These are phyloP conservation scores for Hyaloscypha variabilis DNA, from an alignment of 495 filamentous ascomycete species.

Conservation along the genomic window DNA sequence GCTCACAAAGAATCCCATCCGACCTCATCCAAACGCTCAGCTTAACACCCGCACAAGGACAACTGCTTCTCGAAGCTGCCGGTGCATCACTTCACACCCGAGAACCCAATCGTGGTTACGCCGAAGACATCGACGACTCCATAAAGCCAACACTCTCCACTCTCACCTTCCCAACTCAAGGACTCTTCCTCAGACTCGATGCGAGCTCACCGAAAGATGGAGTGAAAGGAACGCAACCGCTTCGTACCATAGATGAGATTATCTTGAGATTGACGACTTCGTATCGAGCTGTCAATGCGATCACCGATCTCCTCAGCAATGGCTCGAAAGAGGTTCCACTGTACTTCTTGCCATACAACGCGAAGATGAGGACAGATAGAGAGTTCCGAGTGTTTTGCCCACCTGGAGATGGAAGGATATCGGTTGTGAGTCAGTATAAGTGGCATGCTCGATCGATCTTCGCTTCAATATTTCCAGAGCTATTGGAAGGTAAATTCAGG, in stretches of 20 bases:
- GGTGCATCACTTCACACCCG: neutral
- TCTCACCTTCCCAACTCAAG: neutral
- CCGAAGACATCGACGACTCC: neutral
- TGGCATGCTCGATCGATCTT: constrained; percentile 1
- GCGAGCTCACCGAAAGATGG: neutral
- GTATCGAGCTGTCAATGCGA: neutral
- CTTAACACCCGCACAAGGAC: neutral
- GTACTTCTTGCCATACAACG: constrained; percentile 3
- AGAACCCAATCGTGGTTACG: neutral
- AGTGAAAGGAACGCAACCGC: neutral
- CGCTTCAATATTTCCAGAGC: too few species aligned
- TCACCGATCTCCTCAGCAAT: neutral
- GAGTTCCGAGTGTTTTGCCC: constrained; percentile 6
- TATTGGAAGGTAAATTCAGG: neutral
- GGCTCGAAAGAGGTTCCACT: neutral
- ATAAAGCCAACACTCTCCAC: neutral
- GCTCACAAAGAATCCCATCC: neutral
- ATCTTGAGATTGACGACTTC: neutral
- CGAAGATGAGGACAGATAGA: neutral
- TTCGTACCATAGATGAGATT: neutral
- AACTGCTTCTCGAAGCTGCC: neutral
- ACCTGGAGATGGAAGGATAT: neutral
- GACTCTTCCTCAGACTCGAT: neutral
- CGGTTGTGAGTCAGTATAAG: constrained; percentile 1
- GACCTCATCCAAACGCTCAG: constrained; percentile 2